Conservation (phyloP, 2,329 filamentous ascomycete genomes). For the Exophiala viscosa region DNA sequence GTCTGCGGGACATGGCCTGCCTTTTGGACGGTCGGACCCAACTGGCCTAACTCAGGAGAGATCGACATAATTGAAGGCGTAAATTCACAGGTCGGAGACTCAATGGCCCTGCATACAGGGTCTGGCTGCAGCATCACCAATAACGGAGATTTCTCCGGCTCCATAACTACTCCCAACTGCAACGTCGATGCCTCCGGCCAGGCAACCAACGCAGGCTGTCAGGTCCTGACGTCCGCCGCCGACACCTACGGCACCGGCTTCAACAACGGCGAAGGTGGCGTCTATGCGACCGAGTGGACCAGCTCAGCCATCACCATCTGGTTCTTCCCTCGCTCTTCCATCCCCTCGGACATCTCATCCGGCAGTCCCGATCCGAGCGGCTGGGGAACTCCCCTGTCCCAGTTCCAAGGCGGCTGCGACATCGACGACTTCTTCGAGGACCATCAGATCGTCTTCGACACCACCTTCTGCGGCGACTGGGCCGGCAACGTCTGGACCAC, state of each 20-base stretch:
- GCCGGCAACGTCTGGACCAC: constrained; percentile 66
- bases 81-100: constrained; percentile 57
- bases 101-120: constrained; percentile 66
- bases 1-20: constrained; percentile 72
- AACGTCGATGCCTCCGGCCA: constrained; percentile 46
- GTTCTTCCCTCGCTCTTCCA: constrained; percentile 69
- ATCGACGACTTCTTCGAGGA: constrained; percentile 66
- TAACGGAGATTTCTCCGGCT: constrained; percentile 44
- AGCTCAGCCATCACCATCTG: constrained; percentile 67
- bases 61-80: constrained; percentile 80
- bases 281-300: constrained; percentile 77
- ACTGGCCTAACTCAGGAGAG: constrained; percentile 69
- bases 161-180: constrained; percentile 55
- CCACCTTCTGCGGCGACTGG: constrained; percentile 88
- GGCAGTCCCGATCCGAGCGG: constrained; percentile 59
- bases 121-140: constrained; percentile 57
- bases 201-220: constrained; percentile 56
- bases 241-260: constrained; percentile 65
- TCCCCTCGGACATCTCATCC: constrained; percentile 61
- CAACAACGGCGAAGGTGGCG: constrained; percentile 65
- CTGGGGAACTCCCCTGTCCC: constrained; percentile 68
- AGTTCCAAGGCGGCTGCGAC: constrained; percentile 68
- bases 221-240: constrained; percentile 50
- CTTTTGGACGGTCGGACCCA: constrained; percentile 60
- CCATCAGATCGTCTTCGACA: constrained; percentile 76